Evolutionary conservation across 2,329 filamentous ascomycete species (phyloP).

Genomic region (Zarea fungicola): DNA sequence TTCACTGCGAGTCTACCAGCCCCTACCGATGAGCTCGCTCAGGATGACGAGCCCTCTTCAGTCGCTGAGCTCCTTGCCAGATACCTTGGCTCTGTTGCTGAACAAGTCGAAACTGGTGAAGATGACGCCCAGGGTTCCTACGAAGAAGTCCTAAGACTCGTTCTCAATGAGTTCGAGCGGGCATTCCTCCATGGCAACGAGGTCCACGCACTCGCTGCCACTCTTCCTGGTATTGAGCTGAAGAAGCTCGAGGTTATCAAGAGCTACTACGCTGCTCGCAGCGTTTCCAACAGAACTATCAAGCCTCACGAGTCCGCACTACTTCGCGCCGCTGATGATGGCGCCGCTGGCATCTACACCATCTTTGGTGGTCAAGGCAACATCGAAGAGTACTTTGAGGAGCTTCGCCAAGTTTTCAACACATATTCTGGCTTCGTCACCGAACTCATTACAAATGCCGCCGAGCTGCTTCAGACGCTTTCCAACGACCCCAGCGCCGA

Average conservation of each 20-base stretch:
- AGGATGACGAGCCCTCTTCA: slow-evolving; percentile 98
- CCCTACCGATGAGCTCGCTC: slow-evolving; percentile 93
- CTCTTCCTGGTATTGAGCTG: slow-evolving; percentile 79
- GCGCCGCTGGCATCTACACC: slow-evolving; percentile 78
- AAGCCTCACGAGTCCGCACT: slow-evolving; percentile 92
- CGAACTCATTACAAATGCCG: slow-evolving; percentile 74
- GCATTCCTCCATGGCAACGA: slow-evolving; percentile 94
- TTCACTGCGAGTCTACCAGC: slow-evolving; percentile 81
- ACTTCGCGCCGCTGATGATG: slow-evolving; percentile 80
- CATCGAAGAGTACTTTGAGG: slow-evolving; percentile 99
- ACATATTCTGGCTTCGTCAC: slow-evolving; percentile 90
- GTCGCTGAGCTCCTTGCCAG: slow-evolving; percentile 85
- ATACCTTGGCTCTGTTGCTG: slow-evolving; percentile 85
- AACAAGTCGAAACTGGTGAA: slow-evolving; percentile 87
- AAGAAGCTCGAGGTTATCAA: slow-evolving; percentile 90
- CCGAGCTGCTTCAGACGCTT: slow-evolving; percentile 80
- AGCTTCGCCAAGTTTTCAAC: slow-evolving; percentile 83
- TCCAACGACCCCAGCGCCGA: slow-evolving; percentile 79
- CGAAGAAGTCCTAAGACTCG: slow-evolving; percentile 85
- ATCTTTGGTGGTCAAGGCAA: slow-evolving; percentile 98
- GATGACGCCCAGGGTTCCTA: slow-evolving; percentile 85
- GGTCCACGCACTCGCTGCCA: slow-evolving; percentile 82
- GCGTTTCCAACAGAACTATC: slow-evolving; percentile 77
- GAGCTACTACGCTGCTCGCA: slow-evolving; percentile 86
- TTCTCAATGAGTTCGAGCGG: slow-evolving; percentile 94